Base-by-base conservation (phyloP, 345 rosid species). In the Bruguiera gymnorhiza region DNA sequence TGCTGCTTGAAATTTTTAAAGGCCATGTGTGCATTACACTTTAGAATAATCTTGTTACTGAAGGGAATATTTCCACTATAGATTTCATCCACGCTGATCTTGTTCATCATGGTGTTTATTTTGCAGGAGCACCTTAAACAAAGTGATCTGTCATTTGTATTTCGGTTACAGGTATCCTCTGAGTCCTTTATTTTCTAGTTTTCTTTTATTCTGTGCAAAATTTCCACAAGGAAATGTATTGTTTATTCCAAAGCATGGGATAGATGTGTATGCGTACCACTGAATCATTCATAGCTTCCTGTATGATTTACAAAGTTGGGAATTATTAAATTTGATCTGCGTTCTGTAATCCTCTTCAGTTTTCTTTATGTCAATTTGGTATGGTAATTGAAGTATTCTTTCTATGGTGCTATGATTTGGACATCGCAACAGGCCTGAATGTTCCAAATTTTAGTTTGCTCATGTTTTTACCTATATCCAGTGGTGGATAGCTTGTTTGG, bases 41-140 rank as follows among this genome's bases (percentile, higher is more conserved):
- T 43, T 43, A 43, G 4, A 43, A 13, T 13, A 43, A 43, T 13
- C 48, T 43, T 43, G 48, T 11, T 13, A 10, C 16, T 43, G 18
- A 11, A 43, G 48, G 48, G 48, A 43, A 43, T 13, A 43, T 10
- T 10, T 43, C 48, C 48, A 11, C 48, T 43, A 3, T 11, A 43
- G 48, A 43, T 18, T 43, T 13, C 50, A 43, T 43, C 18, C 50
- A 43, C 13, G 6, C 50, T 43, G 19, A 75, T 70, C 52, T 72
- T 52, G 57, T 13, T 39, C 65, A 6, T 18, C 52, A 21, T 50
- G 67, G 48, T 77, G 71, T 75, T 64, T 70, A 58, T 73, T 77
- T 78, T 83, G 80, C 89, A 91, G 97, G 98, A 87, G 74, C 97
- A 87, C 83, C 86, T 89, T 68, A 89, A 93, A 74, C 90, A 91